Evolutionary conservation across 805 yeast genomes (phyloP), one percentile per base, ranked within the genome.

Genomic region (Saturnispora serradocipensis): DNA sequence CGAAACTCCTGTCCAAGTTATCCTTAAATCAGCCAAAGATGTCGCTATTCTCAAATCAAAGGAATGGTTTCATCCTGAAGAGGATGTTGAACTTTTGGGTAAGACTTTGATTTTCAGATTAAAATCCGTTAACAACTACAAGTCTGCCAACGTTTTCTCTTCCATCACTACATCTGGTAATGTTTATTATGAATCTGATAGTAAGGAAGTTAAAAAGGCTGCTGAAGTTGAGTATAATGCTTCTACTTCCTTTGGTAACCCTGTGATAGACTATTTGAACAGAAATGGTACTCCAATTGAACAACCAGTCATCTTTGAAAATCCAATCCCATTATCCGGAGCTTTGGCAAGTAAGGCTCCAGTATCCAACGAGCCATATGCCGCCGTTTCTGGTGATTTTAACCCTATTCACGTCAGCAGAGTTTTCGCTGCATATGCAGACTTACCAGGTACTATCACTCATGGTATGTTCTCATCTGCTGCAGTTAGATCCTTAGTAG

Each of bases 401-500:
- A 93, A 93, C 71, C 99, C 99, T 56, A 93, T 93, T 62, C 99
- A 93, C 68, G 98, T 95, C 55, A 86, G 96, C 35, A 84, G 96
- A 67, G 93, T 88, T 48, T 93, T 93, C 71, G 90, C 99, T 52
- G 77, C 82, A 56, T 93, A 93, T 67, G 98, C 96, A 44, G 82
- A 82, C 64, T 77, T 93, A 65, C 97, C 97, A 54, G 99, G 99
- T 59, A 93, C 98, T 38, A 93, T 93, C 63, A 93, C 99, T 36
- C 99, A 95, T 66, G 99, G 99, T 68, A 95, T 93, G 99, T 95
- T 81, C 78, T 87, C 97, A 20, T 86, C 96, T 66, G 99, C 97
- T 56, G 79, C 95, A 56, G 91, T 90, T 60, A 85, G 99, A 75
- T 81, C 95, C 34, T 78, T 89, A 66, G 97, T 93, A 60, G 99